Percentiles rank a stretch among this genome's conserved stretches.
Conservation (phyloP, 805 yeast species). For the Starmerella vaccinii region DNA sequence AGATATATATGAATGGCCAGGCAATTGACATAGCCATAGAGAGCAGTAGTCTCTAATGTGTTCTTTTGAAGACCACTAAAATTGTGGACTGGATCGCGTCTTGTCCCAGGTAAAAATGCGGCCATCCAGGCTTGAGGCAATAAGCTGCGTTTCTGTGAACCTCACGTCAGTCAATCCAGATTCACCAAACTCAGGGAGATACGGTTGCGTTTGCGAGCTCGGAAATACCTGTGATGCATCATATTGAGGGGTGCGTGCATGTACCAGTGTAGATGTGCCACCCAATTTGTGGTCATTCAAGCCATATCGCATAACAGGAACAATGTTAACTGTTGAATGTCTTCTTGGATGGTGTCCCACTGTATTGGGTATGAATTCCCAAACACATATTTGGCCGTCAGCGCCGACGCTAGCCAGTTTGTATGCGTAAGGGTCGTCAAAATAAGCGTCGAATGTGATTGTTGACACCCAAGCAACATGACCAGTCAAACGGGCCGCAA, state of each 20-base stretch:
- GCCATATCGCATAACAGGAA: constrained; percentile 3
- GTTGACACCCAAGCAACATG: constrained; percentile 44
- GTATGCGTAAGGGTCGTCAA: constrained; percentile 29
- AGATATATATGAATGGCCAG: no score
- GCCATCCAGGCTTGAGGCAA: constrained; percentile 29
- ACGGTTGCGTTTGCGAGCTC: constrained; percentile 24
- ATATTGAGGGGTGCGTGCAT: constrained; percentile 25
- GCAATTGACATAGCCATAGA: no score
- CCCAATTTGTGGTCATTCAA: constrained; percentile 8
- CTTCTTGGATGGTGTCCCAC: constrained; percentile 24
- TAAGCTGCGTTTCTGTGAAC: constrained; percentile 22
- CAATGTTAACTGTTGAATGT: background rate
- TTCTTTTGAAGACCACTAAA: background rate
- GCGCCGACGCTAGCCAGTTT: constrained; percentile 47
- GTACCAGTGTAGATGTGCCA: constrained; percentile 16
- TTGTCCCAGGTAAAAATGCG: constrained; percentile 29
- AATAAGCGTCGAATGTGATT: constrained; percentile 38
- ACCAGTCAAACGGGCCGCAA: constrained; percentile 39
- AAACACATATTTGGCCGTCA: constrained; percentile 42
- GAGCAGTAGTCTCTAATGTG: no score
- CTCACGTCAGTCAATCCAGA: constrained; percentile 26
- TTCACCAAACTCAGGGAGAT: constrained; percentile 24
- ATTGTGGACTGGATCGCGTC: background rate
- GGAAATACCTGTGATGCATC: constrained; percentile 27
- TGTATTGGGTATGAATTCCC: constrained; percentile 45